Evolutionary conservation across 1,284 basidiomycete species (phyloP), one percentile per base, ranked within the genome.

Genomic region (Cutaneotrichosporon cyanovorans): DNA sequence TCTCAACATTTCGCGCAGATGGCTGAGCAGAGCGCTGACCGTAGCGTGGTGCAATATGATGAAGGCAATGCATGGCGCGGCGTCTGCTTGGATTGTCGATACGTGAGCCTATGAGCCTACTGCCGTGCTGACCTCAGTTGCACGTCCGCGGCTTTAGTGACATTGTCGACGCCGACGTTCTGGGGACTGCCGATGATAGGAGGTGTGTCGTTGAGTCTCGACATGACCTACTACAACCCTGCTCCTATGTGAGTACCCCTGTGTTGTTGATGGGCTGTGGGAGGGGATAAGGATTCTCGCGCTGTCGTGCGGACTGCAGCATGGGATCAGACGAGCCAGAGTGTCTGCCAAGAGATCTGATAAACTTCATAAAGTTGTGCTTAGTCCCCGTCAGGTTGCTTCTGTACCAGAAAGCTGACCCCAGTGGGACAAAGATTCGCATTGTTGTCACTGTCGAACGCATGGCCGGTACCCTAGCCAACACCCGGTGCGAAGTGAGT

Each of bases 131-230:
- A 28, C 23, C 10, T 16, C 42, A 44, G 42, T 8, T 14, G 35
- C 16, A 44, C 42, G 3, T 44, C 42, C 3, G 34, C 25, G 2
- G 53, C 44, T 11, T 30, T 51, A 21, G 44, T 32, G 18, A 20
- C 45, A 2, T 45, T 65, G 5, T 45, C 48, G n/a, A 62, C 63
- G 9, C 57, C 60, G 2, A 58, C 43, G 11, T 69, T 66, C 50
- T 69, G 66, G 66, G 64, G 61, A 22, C 50, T 52, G 31, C 66
- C 65, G 2, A 61, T 65, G 57, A 36, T 58, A 6, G 46, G 48
- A 2, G 66, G 66, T n/a, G 63, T 67, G 3, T 56, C 56, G 15
- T 38, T 65, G 14, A 48, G 54, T 15, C 50, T 69, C 30, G 58
- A 67, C 43, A 55, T 61, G 37, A 51, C 58, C 23, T 67, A 62